Evolutionary conservation across 257 asterid species (phyloP).

Genomic region (Solanum neorickii): DNA sequence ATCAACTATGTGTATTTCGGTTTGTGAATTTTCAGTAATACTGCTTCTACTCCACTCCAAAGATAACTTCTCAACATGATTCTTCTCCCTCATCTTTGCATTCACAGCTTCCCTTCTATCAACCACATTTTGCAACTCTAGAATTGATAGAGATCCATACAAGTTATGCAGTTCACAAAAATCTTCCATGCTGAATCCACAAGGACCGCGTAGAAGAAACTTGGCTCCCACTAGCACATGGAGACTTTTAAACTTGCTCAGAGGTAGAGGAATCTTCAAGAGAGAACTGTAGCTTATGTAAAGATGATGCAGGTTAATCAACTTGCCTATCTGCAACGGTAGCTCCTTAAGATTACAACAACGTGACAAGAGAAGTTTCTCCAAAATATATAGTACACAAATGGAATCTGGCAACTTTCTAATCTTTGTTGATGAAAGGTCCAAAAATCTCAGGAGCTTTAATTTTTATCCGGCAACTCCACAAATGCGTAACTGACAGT

Average conservation of each 20-base stretch:
- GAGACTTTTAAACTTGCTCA: background rate
- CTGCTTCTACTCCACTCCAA: background rate
- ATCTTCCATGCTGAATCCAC: background rate
- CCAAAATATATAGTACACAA: background rate
- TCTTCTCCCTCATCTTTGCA: too few relatives aligned
- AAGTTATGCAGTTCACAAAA: background rate
- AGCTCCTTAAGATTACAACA: background rate
- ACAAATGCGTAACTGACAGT: background rate
- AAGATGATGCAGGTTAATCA: background rate
- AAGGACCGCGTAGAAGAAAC: background rate
- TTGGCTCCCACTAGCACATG: background rate
- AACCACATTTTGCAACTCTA: background rate
- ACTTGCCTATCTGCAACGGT: background rate
- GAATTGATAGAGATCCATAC: background rate
- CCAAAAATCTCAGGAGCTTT: background rate
- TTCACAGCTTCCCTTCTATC: background rate
- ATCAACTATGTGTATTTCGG: background rate
- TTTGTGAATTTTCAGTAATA: background rate
- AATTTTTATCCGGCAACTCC: background rate
- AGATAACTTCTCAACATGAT: background rate
- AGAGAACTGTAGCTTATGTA: rapidly evolving
- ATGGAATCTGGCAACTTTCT: background rate
- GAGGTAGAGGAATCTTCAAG: background rate
- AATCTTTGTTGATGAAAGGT: background rate
- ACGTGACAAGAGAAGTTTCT: background rate